Evolutionary conservation across 306 rosid genomes (phyloP).

Genomic region (Cucumis hystrix): DNA sequence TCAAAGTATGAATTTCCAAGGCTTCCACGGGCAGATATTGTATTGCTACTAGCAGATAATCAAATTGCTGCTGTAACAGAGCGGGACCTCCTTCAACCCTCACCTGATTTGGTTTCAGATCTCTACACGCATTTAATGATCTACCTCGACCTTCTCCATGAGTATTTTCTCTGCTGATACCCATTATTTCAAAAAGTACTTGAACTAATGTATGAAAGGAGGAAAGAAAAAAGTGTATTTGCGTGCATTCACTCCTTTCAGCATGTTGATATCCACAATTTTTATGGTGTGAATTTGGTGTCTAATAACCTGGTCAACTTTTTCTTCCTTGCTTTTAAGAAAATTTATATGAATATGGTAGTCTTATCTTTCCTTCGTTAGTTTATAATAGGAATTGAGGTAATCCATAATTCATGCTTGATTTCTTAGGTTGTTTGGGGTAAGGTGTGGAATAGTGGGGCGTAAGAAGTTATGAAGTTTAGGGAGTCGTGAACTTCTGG

Average conservation of each 20-base stretch:
- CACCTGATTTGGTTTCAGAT: conserved; percentile 30
- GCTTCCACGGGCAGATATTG: conserved; percentile 40
- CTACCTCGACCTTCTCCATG: conserved; percentile 32
- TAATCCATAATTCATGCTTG: too few relatives aligned
- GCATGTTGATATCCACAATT: background rate
- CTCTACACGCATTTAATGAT: conserved; percentile 49
- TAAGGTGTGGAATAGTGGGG: too few relatives aligned
- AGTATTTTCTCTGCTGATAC: conserved; percentile 16
- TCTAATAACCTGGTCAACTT: background rate
- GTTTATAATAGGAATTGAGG: background rate
- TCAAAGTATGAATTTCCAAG: conserved; percentile 60
- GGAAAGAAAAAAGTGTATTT: background rate
- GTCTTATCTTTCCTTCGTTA: background rate
- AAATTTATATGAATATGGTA: background rate
- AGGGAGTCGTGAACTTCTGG: too few relatives aligned
- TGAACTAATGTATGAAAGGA: background rate
- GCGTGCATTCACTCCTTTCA: background rate
- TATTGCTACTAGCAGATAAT: conserved; percentile 14
- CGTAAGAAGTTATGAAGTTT: too few relatives aligned
- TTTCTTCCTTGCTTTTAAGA: background rate
- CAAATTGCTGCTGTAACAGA: conserved; percentile 50
- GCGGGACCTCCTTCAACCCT: conserved; percentile 39
- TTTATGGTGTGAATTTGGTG: background rate
- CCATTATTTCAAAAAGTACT: background rate
- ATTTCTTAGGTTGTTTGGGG: too few relatives aligned